These are phyloP conservation scores for Paramecium primaurelia DNA, from an alignment of 73 alveolate genomes.

Conservation along the genomic window DNA sequence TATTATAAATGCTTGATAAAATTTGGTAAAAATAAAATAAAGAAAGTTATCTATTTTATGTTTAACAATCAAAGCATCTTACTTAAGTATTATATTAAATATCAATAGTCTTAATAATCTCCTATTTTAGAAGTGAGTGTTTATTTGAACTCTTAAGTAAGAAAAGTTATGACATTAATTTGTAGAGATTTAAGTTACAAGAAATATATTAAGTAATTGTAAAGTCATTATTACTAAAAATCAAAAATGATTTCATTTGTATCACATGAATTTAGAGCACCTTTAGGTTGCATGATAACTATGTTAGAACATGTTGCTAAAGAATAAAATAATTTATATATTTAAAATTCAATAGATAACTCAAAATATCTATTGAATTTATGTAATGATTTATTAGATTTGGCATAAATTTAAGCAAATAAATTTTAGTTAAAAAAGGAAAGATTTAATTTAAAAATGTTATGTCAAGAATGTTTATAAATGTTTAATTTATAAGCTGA, in stretches of 20 bases:
- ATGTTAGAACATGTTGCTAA: background rate
- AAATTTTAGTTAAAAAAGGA: conserved; percentile 9
- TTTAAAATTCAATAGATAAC: conserved; percentile 1
- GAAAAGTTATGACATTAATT: background rate
- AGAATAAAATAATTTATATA: background rate
- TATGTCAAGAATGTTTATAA: background rate
- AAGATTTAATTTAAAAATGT: background rate
- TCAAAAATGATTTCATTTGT: conserved; percentile 52
- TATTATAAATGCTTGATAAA: background rate
- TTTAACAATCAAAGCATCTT: background rate
- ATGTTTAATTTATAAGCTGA: conserved; percentile 42
- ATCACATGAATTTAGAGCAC: conserved; percentile 39
- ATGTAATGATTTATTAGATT: conserved; percentile 46
- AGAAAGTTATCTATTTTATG: background rate
- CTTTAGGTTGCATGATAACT: background rate
- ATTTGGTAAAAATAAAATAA: background rate
- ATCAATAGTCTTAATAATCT: background rate
- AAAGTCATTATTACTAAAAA: background rate
- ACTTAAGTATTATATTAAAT: background rate
- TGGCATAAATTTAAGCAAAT: conserved; percentile 27
- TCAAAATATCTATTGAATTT: conserved; percentile 32
- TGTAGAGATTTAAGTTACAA: background rate
- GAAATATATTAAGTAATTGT: background rate
- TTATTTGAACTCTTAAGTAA: background rate
- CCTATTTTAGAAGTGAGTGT: background rate